Evolutionary conservation across 306 rosid genomes (phyloP).

Genomic region (Rosa multiflora): DNA sequence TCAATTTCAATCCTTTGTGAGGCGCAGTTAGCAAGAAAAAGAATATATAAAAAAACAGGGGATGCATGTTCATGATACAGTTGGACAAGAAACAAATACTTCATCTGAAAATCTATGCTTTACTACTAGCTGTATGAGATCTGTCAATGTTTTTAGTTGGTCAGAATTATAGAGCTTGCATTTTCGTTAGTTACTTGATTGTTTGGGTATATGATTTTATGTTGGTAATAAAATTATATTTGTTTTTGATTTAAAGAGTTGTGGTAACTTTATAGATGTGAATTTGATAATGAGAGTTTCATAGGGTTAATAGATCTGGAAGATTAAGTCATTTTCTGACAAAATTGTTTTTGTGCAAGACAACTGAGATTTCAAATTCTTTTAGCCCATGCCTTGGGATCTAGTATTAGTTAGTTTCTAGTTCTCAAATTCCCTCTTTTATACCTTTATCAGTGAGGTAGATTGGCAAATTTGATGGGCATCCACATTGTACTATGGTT

Average conservation of each 20-base stretch:
- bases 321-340: neutral
- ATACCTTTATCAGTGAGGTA: neutral
- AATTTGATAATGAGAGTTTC: neutral
- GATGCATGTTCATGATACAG: neutral
- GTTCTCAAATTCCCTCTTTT: neutral
- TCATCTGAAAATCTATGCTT: neutral
- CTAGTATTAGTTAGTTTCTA: neutral
- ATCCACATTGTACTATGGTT: neutral
- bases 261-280: neutral
- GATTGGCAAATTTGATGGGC: neutral
- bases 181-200: neutral
- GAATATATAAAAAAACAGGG: neutral
- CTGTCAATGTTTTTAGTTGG: neutral
- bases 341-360: neutral
- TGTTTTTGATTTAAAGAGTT: neutral
- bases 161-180: neutral
- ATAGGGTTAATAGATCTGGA: neutral
- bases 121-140: neutral
- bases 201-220: neutral
- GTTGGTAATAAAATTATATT: neutral
- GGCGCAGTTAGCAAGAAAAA: neutral
- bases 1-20: no score
- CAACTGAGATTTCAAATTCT: neutral
- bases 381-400: neutral
- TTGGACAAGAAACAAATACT: neutral